Conservation (phyloP, 805 yeast species). For the Geotrichum ghanense region DNA sequence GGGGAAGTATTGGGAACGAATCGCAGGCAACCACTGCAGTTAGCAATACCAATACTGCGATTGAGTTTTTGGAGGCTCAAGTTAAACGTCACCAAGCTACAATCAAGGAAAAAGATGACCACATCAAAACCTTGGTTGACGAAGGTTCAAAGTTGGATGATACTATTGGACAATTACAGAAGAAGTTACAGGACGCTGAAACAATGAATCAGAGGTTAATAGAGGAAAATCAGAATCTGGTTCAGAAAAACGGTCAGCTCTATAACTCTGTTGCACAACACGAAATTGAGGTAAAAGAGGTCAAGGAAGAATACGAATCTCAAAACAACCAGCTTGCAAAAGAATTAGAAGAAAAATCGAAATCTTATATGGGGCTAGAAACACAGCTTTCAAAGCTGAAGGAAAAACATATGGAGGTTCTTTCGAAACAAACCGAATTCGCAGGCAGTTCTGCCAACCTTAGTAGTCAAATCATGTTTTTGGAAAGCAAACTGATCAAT, state of each 20-base stretch:
- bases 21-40: constrained; percentile 1
- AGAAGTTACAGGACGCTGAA: constrained; percentile 18
- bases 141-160: constrained; percentile 41
- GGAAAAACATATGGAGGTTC: constrained; percentile 7
- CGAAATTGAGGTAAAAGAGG: constrained; percentile 4
- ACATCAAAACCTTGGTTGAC: constrained; percentile 32
- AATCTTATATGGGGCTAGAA: neutral
- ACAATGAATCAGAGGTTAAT: constrained; percentile 14
- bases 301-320: constrained; percentile 16
- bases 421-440: constrained; percentile 8
- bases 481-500: neutral
- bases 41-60: neutral
- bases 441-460: constrained; percentile 5
- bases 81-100: neutral
- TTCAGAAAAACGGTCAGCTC: constrained; percentile 12
- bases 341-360: constrained; percentile 2
- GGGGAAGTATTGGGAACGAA: neutral
- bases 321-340: constrained; percentile 2
- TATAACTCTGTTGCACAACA: constrained; percentile 8
- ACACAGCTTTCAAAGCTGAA: neutral
- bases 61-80: neutral
- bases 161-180: constrained; percentile 19
- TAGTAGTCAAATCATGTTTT: neutral
- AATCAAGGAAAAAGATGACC: constrained; percentile 27
- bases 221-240: constrained; percentile 15